Conservation (phyloP, 805 yeast species). For the Yamadazyma paraphyllophila region DNA sequence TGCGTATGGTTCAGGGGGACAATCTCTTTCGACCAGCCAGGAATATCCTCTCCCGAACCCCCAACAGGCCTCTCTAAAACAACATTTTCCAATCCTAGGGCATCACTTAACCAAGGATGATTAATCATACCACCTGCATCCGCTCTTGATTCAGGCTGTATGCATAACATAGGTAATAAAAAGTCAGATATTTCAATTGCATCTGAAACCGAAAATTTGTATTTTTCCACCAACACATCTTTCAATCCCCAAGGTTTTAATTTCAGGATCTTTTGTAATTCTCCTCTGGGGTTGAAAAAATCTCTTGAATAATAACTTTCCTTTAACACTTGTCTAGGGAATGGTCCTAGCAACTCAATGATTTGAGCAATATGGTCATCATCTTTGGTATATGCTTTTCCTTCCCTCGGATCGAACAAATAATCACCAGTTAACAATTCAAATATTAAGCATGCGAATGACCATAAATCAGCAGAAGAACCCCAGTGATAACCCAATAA, state of each 20-base stretch:
- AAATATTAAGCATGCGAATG: conserved; percentile 87
- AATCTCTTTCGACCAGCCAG: conserved; percentile 84
- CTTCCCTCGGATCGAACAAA: conserved; percentile 84
- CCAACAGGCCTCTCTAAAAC: conserved; percentile 71
- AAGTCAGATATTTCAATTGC: conserved; percentile 76
- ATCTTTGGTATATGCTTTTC: conserved; percentile 75
- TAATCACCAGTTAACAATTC: conserved; percentile 94
- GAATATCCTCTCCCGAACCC: conserved; percentile 81
- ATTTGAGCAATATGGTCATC: conserved; percentile 97
- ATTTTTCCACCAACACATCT: conserved; percentile 82
- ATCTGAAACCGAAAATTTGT: conserved; percentile 65
- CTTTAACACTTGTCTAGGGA: conserved; percentile 58
- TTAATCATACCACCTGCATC: conserved; percentile 96
- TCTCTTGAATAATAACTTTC: conserved; percentile 61
- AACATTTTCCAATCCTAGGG: conserved; percentile 70
- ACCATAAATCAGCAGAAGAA: conserved; percentile 92
- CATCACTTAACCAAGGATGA: conserved; percentile 82
- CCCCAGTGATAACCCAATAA: conserved; percentile 86
- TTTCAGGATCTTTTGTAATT: conserved; percentile 73
- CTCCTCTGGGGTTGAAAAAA: conserved; percentile 65
- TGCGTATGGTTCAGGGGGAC: conserved; percentile 4
- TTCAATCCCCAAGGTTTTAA: conserved; percentile 87
- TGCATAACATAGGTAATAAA: conserved; percentile 74
- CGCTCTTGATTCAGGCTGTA: conserved; percentile 78
- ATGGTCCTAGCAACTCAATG: conserved; percentile 72